Evolutionary conservation across 129 eudicot genomes (phyloP).

Genomic region (Cynara cardunculus): DNA sequence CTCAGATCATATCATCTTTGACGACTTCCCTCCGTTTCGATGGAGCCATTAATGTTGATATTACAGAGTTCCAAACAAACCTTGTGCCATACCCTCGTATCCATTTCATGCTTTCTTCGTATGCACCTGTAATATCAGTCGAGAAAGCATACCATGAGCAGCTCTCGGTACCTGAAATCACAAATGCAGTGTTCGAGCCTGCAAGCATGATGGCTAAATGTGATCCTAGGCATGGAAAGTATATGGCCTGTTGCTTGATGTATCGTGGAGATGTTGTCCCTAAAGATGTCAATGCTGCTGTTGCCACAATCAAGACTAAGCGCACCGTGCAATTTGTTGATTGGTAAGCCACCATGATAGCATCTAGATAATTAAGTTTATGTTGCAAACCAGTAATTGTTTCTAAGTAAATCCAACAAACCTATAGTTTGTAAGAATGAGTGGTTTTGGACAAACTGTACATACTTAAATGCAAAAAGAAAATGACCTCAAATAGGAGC

Average conservation of each 20-base stretch:
- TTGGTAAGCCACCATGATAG: constrained; percentile 51
- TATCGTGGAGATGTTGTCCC: constrained; percentile 91
- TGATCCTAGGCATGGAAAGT: constrained; percentile 90
- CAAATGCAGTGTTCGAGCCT: constrained; percentile 89
- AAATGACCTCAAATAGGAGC: no score
- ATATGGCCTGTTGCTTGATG: constrained; percentile 92
- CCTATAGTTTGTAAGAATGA: neutral
- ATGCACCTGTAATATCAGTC: constrained; percentile 91
- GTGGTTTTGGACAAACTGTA: no score
- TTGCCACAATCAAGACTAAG: constrained; percentile 80
- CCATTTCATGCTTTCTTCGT: constrained; percentile 91
- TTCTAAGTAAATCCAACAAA: neutral
- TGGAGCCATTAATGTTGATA: constrained; percentile 93
- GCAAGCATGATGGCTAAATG: constrained; percentile 96
- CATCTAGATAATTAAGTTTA: neutral
- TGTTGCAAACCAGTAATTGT: neutral
- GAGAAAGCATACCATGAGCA: constrained; percentile 90
- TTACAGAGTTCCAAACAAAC: constrained; percentile 86
- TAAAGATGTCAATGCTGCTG: constrained; percentile 90
- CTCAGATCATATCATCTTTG: constrained; percentile 83
- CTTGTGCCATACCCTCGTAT: constrained; percentile 94
- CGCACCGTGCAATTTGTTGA: constrained; percentile 90
- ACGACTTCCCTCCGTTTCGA: constrained; percentile 89
- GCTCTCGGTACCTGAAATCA: constrained; percentile 84
- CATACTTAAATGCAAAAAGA: no score